Conservation (phyloP, 129 eudicot genomes). For the Pseudognaphalium luteoalbum region DNA sequence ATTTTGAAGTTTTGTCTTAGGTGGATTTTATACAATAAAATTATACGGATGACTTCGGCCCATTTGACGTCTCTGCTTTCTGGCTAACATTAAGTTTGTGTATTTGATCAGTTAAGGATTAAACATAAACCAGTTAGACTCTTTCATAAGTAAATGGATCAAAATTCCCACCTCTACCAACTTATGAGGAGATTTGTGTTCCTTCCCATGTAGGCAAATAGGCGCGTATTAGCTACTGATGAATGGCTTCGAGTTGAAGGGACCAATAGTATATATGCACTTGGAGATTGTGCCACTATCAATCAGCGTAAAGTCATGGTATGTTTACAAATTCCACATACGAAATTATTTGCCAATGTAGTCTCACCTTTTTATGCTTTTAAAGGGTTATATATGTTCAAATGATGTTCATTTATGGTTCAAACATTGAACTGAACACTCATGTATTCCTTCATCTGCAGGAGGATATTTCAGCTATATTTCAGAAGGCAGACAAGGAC, state of each 20-base stretch:
- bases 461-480: slow-evolving; percentile 85
- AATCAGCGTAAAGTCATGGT: slow-evolving; percentile 92
- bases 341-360: background rate
- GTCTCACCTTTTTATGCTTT: background rate
- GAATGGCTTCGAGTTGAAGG: slow-evolving; percentile 91
- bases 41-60: background rate
- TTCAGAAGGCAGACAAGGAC: slow-evolving; percentile 79
- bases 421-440: background rate
- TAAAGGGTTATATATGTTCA: background rate
- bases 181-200: slow-evolving; percentile 12
- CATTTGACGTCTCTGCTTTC: background rate
- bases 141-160: background rate
- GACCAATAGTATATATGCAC: slow-evolving; percentile 65
- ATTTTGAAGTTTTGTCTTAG: background rate
- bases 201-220: slow-evolving; percentile 45
- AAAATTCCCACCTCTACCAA: background rate
- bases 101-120: background rate
- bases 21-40: background rate
- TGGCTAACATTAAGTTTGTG: background rate
- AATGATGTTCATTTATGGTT: background rate
- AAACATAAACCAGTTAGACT: background rate
- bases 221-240: slow-evolving; percentile 93
- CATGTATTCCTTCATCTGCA: slow-evolving; percentile 15
- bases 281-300: slow-evolving; percentile 91
- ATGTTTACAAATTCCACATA: slow-evolving; percentile 12